Evolutionary conservation across 2,329 filamentous ascomycete genomes (phyloP).

Genomic region (Penicillium sp.): DNA sequence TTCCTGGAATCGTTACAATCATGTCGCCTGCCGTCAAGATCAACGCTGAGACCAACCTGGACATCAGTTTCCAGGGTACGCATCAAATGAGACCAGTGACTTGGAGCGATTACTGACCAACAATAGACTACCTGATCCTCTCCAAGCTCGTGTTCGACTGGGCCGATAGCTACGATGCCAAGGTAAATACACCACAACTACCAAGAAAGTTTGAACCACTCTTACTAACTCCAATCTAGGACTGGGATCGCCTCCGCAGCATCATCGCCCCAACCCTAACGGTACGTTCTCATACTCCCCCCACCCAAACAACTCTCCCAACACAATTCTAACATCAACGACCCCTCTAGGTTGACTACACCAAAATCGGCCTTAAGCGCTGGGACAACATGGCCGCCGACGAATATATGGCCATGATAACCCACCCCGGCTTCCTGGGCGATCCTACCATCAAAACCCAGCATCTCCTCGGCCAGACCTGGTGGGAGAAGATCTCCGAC

Average conservation of each 20-base stretch:
- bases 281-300: conserved; percentile 5
- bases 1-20: neutral
- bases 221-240: conserved; percentile 23
- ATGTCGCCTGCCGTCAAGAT: conserved; percentile 28
- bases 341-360: conserved; percentile 66
- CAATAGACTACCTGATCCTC: conserved; percentile 37
- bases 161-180: conserved; percentile 49
- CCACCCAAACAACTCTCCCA: neutral
- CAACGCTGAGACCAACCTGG: conserved; percentile 42
- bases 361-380: conserved; percentile 60
- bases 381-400: conserved; percentile 64
- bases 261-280: conserved; percentile 47
- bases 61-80: conserved; percentile 32
- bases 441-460: conserved; percentile 65
- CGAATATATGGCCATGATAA: conserved; percentile 64
- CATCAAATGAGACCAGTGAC: neutral
- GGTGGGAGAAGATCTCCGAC: conserved; percentile 61
- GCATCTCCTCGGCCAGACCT: conserved; percentile 63
- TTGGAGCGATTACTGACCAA: conserved; percentile 6
- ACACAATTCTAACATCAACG: neutral
- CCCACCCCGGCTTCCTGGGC: conserved; percentile 59
- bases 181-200: conserved; percentile 31
- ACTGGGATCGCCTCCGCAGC: conserved; percentile 44
- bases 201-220: neutral
- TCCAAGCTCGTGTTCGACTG: conserved; percentile 45